Evolutionary conservation across 164 flowering plant species (phyloP).

Genomic region (Dillenia turbinata): DNA sequence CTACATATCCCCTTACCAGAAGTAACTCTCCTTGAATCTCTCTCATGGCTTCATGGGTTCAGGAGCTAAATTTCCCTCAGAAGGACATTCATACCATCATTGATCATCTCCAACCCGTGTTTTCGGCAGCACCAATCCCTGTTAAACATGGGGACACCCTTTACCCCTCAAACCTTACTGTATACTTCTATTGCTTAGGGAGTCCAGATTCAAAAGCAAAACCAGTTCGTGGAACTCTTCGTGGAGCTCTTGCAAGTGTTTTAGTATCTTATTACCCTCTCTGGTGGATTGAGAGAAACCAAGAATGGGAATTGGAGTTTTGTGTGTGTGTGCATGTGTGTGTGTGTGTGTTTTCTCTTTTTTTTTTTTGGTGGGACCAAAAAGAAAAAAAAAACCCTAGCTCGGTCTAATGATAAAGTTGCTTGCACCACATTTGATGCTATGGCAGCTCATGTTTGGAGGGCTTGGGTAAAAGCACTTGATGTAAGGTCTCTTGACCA

Average conservation of each 20-base stretch:
- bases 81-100: conserved; percentile 46
- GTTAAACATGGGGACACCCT: conserved; percentile 34
- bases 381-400: conserved; percentile 48
- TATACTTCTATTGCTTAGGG: conserved; percentile 49
- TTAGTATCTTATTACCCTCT: conserved; percentile 88
- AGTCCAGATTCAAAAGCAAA: background rate
- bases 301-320: conserved; percentile 68
- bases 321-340: too few relatives aligned
- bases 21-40: background rate
- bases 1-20: background rate
- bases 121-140: conserved; percentile 50
- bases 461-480: conserved; percentile 76
- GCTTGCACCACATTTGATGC: conserved; percentile 65
- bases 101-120: conserved; percentile 25
- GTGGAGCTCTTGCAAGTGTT: conserved; percentile 50
- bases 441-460: conserved; percentile 87
- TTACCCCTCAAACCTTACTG: conserved; percentile 85
- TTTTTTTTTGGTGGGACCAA: conserved; percentile 17
- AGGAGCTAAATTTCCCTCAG: conserved; percentile 56
- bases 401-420: conserved; percentile 19
- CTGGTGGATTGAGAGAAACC: conserved; percentile 68
- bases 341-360: too few relatives aligned
- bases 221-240: conserved; percentile 19
- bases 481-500: conserved; percentile 57
- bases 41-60: conserved; percentile 53